phyloP scores from a whole-genome alignment of 148 eudicot genomes.

The Rhododendron henanense region DNA sequence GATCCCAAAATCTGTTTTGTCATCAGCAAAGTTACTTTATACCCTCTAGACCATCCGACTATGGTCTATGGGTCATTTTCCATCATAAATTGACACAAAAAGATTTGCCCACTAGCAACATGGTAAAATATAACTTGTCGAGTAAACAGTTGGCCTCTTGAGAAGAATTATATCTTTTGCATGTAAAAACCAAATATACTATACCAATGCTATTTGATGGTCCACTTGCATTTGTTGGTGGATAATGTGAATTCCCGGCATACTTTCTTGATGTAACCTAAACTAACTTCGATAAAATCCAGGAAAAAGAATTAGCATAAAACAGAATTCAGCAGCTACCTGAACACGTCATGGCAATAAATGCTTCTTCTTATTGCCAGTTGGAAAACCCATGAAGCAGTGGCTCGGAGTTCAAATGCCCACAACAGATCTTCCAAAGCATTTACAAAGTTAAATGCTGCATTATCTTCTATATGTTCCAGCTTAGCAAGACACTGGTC shows the following conservation, averaged over 20 bases:
- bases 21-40: not conserved
- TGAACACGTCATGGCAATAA: slow-evolving; percentile 64
- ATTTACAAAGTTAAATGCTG: slow-evolving; percentile 91
- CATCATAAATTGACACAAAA: not conserved
- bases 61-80: not conserved
- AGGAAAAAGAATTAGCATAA: not conserved
- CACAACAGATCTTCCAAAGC: slow-evolving; percentile 92
- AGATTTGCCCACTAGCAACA: not conserved
- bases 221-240: not conserved
- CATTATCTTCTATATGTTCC: slow-evolving; percentile 71
- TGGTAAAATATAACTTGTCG: not conserved
- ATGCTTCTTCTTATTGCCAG: slow-evolving; percentile 76
- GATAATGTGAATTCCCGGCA: not conserved
- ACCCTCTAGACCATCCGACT: not conserved
- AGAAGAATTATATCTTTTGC: not conserved
- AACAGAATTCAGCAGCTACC: slow-evolving; percentile 34
- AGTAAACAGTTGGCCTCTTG: not conserved
- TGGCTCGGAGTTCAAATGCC: slow-evolving; percentile 93
- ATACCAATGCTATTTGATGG: not conserved
- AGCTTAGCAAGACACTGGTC: slow-evolving; percentile 63
- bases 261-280: not conserved
- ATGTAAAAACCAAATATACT: not conserved
- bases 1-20: not conserved
- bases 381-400: slow-evolving; percentile 94
- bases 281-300: not conserved